These are phyloP conservation scores for Pichia sp. DNA, from an alignment of 1,139 yeast species.

Conservation along the genomic window DNA sequence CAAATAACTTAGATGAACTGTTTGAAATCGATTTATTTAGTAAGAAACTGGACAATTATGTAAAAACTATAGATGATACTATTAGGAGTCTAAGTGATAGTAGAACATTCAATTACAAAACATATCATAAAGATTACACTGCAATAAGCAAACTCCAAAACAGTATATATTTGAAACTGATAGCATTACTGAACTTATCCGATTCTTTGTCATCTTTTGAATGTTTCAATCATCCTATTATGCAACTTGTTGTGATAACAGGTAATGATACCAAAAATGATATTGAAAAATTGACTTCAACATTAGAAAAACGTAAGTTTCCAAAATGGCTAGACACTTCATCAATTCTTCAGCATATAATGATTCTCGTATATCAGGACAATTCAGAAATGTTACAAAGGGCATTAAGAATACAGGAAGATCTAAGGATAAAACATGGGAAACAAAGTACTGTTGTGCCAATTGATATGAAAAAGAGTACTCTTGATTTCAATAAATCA, in stretches of 20 bases:
- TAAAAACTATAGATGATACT: conserved; percentile 18
- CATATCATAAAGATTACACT: conserved; percentile 3
- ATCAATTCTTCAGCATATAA: conserved; percentile 45
- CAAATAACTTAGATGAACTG: conserved; percentile 19
- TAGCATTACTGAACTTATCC: conserved; percentile 57
- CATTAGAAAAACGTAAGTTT: conserved; percentile 40
- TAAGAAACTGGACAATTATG: conserved; percentile 19
- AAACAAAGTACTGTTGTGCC: conserved; percentile 22
- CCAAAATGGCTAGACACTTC: conserved; percentile 57
- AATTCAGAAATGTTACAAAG: conserved; percentile 26
- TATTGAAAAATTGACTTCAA: conserved; percentile 34
- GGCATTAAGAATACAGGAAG: conserved; percentile 34
- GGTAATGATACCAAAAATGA: conserved; percentile 43
- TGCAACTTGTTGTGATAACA: conserved; percentile 66
- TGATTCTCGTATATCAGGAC: conserved; percentile 38
- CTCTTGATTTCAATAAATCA: not conserved
- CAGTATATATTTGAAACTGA: conserved; percentile 52
- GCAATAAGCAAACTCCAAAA: conserved; percentile 28
- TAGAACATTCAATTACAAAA: not conserved
- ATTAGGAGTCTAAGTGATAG: not conserved
- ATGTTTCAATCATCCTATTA: conserved; percentile 83
- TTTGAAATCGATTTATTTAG: conserved; percentile 18
- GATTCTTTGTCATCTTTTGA: conserved; percentile 70
- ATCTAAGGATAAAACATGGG: conserved; percentile 21
- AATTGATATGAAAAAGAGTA: conserved; percentile 3